Conservation (phyloP, 352 stramenopile species). For the Globisporangium orthogonon region DNA sequence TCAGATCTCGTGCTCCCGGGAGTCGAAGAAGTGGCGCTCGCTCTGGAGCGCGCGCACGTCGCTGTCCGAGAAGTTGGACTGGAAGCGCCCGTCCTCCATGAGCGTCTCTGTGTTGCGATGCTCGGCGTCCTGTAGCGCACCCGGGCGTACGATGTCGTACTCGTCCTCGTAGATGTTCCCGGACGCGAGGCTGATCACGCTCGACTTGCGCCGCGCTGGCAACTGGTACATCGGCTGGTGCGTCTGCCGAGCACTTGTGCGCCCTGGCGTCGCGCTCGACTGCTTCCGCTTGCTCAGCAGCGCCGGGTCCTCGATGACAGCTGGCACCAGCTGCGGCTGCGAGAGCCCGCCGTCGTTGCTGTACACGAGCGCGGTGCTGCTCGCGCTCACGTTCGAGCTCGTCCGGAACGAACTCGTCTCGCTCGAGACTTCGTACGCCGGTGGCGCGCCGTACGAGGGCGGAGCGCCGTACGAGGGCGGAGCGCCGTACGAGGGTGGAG, state of each 20-base stretch:
- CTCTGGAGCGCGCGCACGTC: constrained; percentile 15
- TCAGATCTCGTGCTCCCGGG: neutral
- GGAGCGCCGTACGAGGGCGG: constrained; percentile 17
- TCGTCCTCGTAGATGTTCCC: constrained; percentile 32
- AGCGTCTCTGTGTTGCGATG: constrained; percentile 65
- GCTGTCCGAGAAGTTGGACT: constrained; percentile 52
- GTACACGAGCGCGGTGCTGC: neutral
- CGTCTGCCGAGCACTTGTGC: neutral
- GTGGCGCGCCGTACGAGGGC: constrained; percentile 16
- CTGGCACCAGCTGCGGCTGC: constrained; percentile 5
- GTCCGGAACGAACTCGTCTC: constrained; percentile 12
- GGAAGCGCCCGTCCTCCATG: constrained; percentile 47
- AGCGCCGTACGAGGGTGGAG: constrained; percentile 12
- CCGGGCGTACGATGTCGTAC: constrained; percentile 70
- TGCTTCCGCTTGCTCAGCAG: constrained; percentile 9
- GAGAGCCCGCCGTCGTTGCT: neutral
- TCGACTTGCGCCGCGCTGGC: neutral
- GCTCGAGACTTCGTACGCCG: constrained; percentile 21
- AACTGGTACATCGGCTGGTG: constrained; percentile 10
- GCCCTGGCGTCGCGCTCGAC: neutral
- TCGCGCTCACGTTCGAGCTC: constrained; percentile 2
- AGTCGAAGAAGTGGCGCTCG: neutral
- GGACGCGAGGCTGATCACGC: constrained; percentile 4
- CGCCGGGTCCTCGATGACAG: constrained; percentile 4
- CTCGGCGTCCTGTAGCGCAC: constrained; percentile 45